Conservation (phyloP, 23 red algal genomes). For the Gracilaria gracilis region DNA sequence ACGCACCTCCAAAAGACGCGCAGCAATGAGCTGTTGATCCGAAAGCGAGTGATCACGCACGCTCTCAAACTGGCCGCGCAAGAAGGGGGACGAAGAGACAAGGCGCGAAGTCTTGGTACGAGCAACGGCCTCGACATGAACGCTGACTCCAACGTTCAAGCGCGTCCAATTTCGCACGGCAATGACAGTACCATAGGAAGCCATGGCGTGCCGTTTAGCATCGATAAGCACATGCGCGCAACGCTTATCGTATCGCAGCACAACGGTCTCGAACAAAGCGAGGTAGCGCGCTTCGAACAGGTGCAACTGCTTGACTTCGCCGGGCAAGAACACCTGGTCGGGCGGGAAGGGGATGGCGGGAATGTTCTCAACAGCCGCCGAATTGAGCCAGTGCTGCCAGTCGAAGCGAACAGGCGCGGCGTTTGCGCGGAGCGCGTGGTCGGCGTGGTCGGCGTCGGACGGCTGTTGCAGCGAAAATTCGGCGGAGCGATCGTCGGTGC, state of each 20-base stretch:
- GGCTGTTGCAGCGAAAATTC: constrained; percentile 29
- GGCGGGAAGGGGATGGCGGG: constrained; percentile 66
- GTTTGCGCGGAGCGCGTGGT: background rate
- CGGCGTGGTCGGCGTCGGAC: background rate
- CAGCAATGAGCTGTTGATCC: constrained; percentile 19
- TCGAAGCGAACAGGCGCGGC: constrained; percentile 30
- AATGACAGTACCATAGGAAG: constrained; percentile 50
- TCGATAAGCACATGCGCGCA: constrained; percentile 69
- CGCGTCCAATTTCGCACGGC: constrained; percentile 41
- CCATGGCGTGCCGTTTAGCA: constrained; percentile 46
- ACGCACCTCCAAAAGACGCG: constrained; percentile 20
- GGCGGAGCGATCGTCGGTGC: background rate
- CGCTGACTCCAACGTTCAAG: constrained; percentile 61
- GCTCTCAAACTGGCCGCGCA: constrained; percentile 37
- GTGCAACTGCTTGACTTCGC: constrained; percentile 60
- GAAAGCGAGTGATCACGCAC: constrained; percentile 4
- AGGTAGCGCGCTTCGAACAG: constrained; percentile 75
- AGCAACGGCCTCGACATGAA: constrained; percentile 52
- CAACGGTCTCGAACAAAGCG: constrained; percentile 54
- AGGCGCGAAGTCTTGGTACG: constrained; percentile 8
- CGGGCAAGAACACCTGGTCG: constrained; percentile 57
- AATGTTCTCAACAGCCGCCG: constrained; percentile 4
- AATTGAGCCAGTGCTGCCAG: constrained; percentile 54
- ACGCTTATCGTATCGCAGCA: constrained; percentile 58
- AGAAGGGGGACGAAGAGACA: constrained; percentile 40